A percentile compares a stretch with the other conserved stretches of the same genome.
phyloP scores from a whole-genome alignment of 257 asterid genomes.

The Primulina eburnea region DNA sequence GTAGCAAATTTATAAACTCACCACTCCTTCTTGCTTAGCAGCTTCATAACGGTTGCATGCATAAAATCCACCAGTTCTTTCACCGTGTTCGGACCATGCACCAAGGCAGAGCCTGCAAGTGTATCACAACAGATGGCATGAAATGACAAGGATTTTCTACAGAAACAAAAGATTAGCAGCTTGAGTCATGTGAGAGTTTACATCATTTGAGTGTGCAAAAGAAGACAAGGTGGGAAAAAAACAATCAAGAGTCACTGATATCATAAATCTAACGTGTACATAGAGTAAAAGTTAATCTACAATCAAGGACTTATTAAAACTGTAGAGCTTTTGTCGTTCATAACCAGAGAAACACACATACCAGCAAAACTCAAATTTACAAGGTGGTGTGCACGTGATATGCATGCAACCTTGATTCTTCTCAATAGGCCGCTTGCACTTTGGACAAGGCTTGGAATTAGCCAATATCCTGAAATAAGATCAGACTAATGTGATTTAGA shows the following conservation, averaged over 20 bases:
- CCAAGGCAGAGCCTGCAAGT: slow-evolving; percentile 90
- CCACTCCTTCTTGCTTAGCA: slow-evolving; percentile 97
- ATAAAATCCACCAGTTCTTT: slow-evolving; percentile 95
- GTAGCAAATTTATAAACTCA: slow-evolving; percentile 36
- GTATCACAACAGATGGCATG: slow-evolving; percentile 32
- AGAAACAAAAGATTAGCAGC: slow-evolving; percentile 1
- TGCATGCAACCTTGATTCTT: slow-evolving; percentile 99
- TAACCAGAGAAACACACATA: slow-evolving; percentile 34
- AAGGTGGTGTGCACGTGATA: slow-evolving; percentile 95
- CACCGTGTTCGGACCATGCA: slow-evolving; percentile 96
- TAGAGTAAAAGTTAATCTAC: slow-evolving; percentile 16
- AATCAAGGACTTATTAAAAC: slow-evolving; percentile 5
- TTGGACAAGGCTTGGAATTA: slow-evolving; percentile 97
- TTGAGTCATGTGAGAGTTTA: neutral
- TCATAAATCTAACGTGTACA: neutral
- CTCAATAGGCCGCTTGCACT: slow-evolving; percentile 99
- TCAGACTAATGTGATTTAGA: slow-evolving; percentile 24
- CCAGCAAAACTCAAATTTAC: slow-evolving; percentile 99
- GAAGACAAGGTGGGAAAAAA: slow-evolving; percentile 2
- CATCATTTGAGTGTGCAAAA: slow-evolving; percentile 15
- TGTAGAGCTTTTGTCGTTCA: slow-evolving; percentile 9
- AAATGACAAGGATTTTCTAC: slow-evolving; percentile 13
- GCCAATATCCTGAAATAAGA: slow-evolving; percentile 82
- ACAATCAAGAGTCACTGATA: neutral
- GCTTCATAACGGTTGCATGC: slow-evolving; percentile 97